These are phyloP conservation scores for Pezicula rhizophila DNA, from an alignment of 2,329 filamentous ascomycete genomes.

Conservation along the genomic window DNA sequence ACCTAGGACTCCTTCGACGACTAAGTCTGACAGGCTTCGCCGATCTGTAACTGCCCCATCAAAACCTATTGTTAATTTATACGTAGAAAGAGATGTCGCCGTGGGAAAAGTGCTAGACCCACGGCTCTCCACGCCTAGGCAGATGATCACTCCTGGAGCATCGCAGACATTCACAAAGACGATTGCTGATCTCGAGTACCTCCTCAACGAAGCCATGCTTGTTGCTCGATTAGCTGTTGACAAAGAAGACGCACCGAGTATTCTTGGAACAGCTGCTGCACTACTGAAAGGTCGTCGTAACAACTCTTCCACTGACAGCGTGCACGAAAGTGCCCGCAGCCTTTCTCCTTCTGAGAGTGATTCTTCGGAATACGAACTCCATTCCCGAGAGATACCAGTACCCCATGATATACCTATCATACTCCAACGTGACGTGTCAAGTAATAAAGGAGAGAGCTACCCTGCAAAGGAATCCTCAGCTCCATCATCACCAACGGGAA, in stretches of 20 bases:
- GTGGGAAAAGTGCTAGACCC: too few relatives aligned
- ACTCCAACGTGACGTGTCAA: background rate
- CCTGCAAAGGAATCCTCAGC: background rate
- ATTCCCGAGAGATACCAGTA: too few relatives aligned
- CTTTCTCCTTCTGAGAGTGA: constrained; percentile 13
- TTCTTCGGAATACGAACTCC: constrained; percentile 1
- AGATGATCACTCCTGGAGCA: constrained; percentile 12
- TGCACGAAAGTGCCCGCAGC: constrained; percentile 23
- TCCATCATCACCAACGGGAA: too few relatives aligned
- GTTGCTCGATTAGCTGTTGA: constrained; percentile 30
- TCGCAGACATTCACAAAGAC: constrained; percentile 25
- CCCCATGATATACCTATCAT: background rate
- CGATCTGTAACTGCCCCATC: constrained; percentile 9
- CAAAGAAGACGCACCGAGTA: constrained; percentile 12
- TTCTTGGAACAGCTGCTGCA: constrained; percentile 17
- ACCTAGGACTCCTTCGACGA: constrained; percentile 3
- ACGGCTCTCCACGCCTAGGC: background rate
- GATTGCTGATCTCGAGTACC: constrained; percentile 28
- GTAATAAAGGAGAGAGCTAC: too few relatives aligned
- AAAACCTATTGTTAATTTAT: constrained; percentile 10
- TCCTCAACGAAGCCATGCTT: constrained; percentile 30
- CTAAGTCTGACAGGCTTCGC: background rate
- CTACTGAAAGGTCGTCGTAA: constrained; percentile 17
- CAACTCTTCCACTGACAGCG: constrained; percentile 12
- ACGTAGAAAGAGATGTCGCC: constrained; percentile 3